These are phyloP conservation scores for Simplicillium sp. DNA, from an alignment of 2,329 filamentous ascomycete genomes.

Conservation along the genomic window DNA sequence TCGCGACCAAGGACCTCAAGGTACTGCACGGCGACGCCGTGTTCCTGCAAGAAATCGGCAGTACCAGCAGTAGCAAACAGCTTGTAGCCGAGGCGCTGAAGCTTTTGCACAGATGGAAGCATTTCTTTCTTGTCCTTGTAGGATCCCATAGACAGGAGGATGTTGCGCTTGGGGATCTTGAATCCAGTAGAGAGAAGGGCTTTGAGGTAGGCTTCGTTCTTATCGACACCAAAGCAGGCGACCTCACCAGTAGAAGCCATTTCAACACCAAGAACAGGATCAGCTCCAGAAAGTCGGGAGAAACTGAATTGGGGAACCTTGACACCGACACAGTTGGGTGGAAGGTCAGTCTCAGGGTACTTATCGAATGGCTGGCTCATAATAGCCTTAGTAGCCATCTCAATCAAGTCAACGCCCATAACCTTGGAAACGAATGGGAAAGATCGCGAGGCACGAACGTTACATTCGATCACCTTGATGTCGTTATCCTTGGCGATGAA, in stretches of 20 bases:
- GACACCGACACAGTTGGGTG: conserved; percentile 80
- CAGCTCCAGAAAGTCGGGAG: conserved; percentile 89
- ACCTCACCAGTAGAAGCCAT: conserved; percentile 99
- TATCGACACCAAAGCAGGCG: conserved; percentile 88
- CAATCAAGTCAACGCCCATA: conserved; percentile 94
- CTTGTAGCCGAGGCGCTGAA: conserved; percentile 88
- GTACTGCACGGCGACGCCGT: conserved; percentile 87
- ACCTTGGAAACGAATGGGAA: conserved; percentile 99
- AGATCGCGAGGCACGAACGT: conserved; percentile 89
- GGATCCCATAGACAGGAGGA: conserved; percentile 88
- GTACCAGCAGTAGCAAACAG: conserved; percentile 94
- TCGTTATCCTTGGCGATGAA: conserved; percentile 99
- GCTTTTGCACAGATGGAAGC: conserved; percentile 81
- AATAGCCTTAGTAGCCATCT: conserved; percentile 97
- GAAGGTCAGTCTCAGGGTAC: conserved; percentile 70
- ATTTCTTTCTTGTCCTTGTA: conserved; percentile 98
- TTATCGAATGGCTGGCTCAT: conserved; percentile 72
- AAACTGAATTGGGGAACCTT: conserved; percentile 99
- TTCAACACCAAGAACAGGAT: conserved; percentile 93
- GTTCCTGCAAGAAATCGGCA: conserved; percentile 89
- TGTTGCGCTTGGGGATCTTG: conserved; percentile 90
- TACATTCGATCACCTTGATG: conserved; percentile 99
- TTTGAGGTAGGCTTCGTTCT: conserved; percentile 97
- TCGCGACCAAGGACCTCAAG: conserved; percentile 76
- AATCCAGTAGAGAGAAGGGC: conserved; percentile 93